Evolutionary conservation across 352 stramenopile genomes (phyloP), one percentile per base, ranked within the genome.

Genomic region (Pythium apleroticum): DNA sequence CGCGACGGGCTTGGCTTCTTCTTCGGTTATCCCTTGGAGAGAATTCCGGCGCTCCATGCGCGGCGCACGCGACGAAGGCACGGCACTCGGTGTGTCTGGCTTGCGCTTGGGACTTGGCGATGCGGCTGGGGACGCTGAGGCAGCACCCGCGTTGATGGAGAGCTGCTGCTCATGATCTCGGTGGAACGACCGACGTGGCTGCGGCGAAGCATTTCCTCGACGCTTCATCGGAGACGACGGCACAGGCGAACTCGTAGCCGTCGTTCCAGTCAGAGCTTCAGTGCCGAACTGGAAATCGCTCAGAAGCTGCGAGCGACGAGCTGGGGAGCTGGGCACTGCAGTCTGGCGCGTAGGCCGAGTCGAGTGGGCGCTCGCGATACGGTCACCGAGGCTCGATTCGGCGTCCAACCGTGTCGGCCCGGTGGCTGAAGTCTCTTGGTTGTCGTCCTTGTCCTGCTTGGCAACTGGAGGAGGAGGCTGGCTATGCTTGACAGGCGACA

Each of bases 261-360:
- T 24, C 17, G 30, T 31, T 24, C 25, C 54, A 5, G 12, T 28
- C 5, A 52, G 25, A 5, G 20, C 52, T 25, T 78, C 73, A 1
- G 68, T 66, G 17, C 68, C 73, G 61, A 80, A 80, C 50, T 75
- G 68, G 48, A 78, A 80, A 35, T 78, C 73, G 30, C 73, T 78
- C 27, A 80, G 62, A 60, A 78, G 48, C 35, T 70, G 65, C 39
- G 60, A 6, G 20, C 66, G 66, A 45, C 59, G 46, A 35, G 31
- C 35, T 3, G 66, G 60, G 6, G 65, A 67, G 49, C 19, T 55
- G 14, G 54, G 17, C 43, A 63, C 52, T 1, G 43, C 12, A 2
- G 65, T 12, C 46, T 64, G 65, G 1, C 59, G 53, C 8, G 54
- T 54, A 14, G 53, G 59, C 24, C 65, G 60, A 22, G 52, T 69